Evolutionary conservation across 2,329 filamentous ascomycete species (phyloP).

Genomic region (Cercospora berteroae): DNA sequence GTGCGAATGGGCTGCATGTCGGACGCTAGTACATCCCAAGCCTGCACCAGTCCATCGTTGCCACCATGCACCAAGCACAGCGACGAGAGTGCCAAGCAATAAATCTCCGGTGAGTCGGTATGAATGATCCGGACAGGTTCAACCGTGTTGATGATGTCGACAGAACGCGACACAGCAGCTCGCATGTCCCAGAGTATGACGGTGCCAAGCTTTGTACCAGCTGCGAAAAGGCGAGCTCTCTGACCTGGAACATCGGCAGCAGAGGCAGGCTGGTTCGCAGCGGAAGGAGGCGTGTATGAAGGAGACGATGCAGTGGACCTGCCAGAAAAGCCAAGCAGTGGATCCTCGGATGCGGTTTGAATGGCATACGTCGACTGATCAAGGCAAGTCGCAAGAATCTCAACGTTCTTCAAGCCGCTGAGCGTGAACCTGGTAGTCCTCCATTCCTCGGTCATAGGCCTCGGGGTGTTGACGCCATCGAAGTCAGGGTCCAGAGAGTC

Average conservation of each 20-base stretch:
- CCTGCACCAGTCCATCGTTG: slow-evolving; percentile 90
- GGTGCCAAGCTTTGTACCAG: slow-evolving; percentile 76
- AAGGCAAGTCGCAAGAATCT: slow-evolving; percentile 68
- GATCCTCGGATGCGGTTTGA: slow-evolving; percentile 74
- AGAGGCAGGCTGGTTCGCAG: slow-evolving; percentile 45
- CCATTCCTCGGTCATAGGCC: slow-evolving; percentile 61
- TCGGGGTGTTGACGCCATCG: slow-evolving; percentile 31
- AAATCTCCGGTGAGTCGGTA: slow-evolving; percentile 85
- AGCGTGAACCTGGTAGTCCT: slow-evolving; percentile 60
- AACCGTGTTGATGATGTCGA: slow-evolving; percentile 58
- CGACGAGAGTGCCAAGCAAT: slow-evolving; percentile 76
- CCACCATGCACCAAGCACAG: slow-evolving; percentile 90
- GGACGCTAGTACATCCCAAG: slow-evolving; percentile 93
- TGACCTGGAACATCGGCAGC: slow-evolving; percentile 74
- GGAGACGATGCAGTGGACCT: slow-evolving; percentile 54
- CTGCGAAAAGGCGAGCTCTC: slow-evolving; percentile 73
- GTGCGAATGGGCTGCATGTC: slow-evolving; percentile 75
- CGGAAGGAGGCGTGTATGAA: slow-evolving; percentile 53
- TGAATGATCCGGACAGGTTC: slow-evolving; percentile 76
- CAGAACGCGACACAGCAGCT: slow-evolving; percentile 56
- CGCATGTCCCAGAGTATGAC: slow-evolving; percentile 84
- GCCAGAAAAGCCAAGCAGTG: slow-evolving; percentile 61
- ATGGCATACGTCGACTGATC: slow-evolving; percentile 73
- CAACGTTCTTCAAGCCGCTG: slow-evolving; percentile 56
- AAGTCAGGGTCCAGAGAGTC: slow-evolving; percentile 28